Percentiles rank a stretch among this genome's conserved stretches.
phyloP scores from a whole-genome alignment of 345 rosid genomes.

The Eucalyptus shirleyi region DNA sequence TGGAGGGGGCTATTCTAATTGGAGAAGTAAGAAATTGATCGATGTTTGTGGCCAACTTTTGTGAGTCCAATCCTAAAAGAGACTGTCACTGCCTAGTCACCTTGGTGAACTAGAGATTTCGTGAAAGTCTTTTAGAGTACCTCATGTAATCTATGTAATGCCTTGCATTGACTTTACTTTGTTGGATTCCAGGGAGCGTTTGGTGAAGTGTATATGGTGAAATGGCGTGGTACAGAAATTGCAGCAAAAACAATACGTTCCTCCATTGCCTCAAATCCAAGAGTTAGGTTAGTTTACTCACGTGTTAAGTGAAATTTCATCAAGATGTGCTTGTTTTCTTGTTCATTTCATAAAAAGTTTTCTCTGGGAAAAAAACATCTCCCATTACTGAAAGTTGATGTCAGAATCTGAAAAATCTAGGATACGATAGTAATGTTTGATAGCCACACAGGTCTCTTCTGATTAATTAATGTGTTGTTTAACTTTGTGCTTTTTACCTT shows the following conservation, averaged over 20 bases:
- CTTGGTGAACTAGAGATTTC: neutral
- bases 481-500: neutral
- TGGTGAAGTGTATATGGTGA: constrained; percentile 53
- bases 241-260: constrained; percentile 64
- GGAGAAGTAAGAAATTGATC: constrained; percentile 32
- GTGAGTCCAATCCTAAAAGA: neutral
- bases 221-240: constrained; percentile 59
- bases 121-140: neutral
- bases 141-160: neutral
- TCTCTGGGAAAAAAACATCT: neutral
- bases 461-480: neutral
- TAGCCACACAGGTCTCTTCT: neutral
- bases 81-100: neutral
- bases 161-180: neutral
- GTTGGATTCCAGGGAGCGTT: constrained; percentile 29
- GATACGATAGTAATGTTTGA: neutral
- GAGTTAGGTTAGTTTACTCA: constrained; percentile 33
- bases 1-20: constrained; percentile 32
- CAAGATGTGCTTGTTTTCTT: neutral
- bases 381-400: neutral
- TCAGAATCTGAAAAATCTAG: neutral
- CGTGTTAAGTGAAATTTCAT: neutral
- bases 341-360: neutral
- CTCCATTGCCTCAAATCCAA: constrained; percentile 49
- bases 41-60: neutral